Evolutionary conservation across 2,329 filamentous ascomycete species (phyloP), one percentile per base, ranked within the genome.

Genomic region (Paecilomyces variotii): DNA sequence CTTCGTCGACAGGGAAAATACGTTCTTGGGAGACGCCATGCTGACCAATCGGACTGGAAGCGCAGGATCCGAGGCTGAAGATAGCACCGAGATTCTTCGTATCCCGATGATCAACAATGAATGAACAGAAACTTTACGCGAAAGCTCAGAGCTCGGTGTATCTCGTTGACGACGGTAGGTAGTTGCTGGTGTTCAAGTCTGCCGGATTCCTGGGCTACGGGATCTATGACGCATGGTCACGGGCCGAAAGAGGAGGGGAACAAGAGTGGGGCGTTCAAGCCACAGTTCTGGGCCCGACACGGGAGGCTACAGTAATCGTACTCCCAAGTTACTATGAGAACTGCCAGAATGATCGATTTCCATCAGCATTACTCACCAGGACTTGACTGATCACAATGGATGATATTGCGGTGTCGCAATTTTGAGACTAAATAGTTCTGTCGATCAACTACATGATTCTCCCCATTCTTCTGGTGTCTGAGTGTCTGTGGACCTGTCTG

Each of bases 1-100:
- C 56, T 50, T 61, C 24, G 61, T 57, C 11, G 61, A 57, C 28
- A 62, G 50, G 19, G 59, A 61, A 35, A 54, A 62, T 24, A 59
- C 34, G 27, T 27, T 58, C 35, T 59, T 59, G 27, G 54, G 11
- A 19, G 30, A 35, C 25, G 54, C 30, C 54, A 45, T 52, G 50
- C 24, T n/a, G 45, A 11, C 50, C 50, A 52, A 52, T 52, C 24
- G 50, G 50, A 52, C 24, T 14, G 24, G 9, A 52, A n/a, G 24
- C 9, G 14, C 50, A 52, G 11, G 50, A 52, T 28, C 50, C 50
- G 50, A 52, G 50, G 50, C 50, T 52, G 50, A 52, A 25, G 50
- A 52, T 19, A 7, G 14, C n/a, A 45, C 35, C 32, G 35, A 45
- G 35, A 45, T 45, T 45, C 35, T 19, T 19, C 35, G 35, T 45